Percentiles rank a stretch among this genome's conserved stretches.
Conservation (phyloP, 1,139 yeast genomes). For the Suhomyces bribrorum region DNA sequence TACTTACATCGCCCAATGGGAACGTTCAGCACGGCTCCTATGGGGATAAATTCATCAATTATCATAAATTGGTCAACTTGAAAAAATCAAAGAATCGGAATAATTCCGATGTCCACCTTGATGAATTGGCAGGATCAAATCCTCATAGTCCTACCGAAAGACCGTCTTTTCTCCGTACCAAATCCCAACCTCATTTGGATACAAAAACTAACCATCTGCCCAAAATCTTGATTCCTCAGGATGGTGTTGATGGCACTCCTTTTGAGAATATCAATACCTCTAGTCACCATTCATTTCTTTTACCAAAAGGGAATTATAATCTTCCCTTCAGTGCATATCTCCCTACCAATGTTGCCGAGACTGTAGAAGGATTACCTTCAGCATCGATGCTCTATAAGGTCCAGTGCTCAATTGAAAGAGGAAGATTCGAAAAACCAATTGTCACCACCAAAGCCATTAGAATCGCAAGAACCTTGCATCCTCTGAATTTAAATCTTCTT, state of each 20-base stretch:
- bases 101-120: conserved; percentile 7
- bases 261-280: conserved; percentile 28
- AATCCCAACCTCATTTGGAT: conserved; percentile 19
- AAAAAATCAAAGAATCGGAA: conserved; percentile 7
- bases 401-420: conserved; percentile 56
- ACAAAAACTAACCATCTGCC: conserved; percentile 5
- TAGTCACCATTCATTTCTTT: conserved; percentile 39
- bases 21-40: conserved; percentile 42
- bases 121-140: conserved; percentile 1
- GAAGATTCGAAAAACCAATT: conserved; percentile 48
- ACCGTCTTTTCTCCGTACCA: conserved; percentile 20
- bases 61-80: conserved; percentile 16
- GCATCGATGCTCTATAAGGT: conserved; percentile 59
- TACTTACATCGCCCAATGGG: conserved; percentile 52
- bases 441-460: conserved; percentile 34
- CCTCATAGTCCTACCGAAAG: conserved; percentile 10
- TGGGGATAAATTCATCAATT: conserved; percentile 34
- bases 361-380: conserved; percentile 62
- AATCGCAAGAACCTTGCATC: conserved; percentile 52
- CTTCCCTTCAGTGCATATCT: conserved; percentile 58
- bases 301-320: conserved; percentile 67
- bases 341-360: conserved; percentile 64
- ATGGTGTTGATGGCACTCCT: conserved; percentile 51
- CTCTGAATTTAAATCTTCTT: conserved; percentile 48
- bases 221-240: conserved; percentile 28